Evolutionary conservation across 495 filamentous ascomycete species (phyloP).

Genomic region (Cercophora sp.): DNA sequence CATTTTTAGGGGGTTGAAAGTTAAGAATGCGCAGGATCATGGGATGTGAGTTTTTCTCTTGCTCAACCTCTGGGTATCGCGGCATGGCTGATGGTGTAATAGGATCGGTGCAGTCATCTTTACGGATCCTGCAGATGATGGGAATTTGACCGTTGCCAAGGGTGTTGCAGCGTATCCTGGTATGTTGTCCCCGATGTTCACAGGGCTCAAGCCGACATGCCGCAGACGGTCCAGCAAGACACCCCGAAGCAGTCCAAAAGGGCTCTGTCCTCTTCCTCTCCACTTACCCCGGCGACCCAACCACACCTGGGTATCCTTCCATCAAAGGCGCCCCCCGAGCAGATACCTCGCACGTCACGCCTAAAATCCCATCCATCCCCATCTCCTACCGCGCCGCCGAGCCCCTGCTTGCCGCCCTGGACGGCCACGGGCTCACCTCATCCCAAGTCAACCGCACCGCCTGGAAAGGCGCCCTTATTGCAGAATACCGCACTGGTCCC

Average conservation of each 20-base stretch:
- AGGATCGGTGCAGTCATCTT: slow-evolving; percentile 77
- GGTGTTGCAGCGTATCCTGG: slow-evolving; percentile 64
- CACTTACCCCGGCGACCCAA: slow-evolving; percentile 51
- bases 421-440: slow-evolving; percentile 73
- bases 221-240: slow-evolving; percentile 67
- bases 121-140: slow-evolving; percentile 77
- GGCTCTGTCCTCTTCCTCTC: slow-evolving; percentile 77
- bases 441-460: slow-evolving; percentile 66
- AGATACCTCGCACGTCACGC: slow-evolving; percentile 57
- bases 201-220: neutral
- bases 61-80: too few species aligned
- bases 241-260: slow-evolving; percentile 77
- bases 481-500: slow-evolving; percentile 81
- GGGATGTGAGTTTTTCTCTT: too few species aligned
- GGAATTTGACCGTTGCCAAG: slow-evolving; percentile 67
- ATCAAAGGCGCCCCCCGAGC: slow-evolving; percentile 69
- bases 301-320: slow-evolving; percentile 84
- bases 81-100: too few species aligned
- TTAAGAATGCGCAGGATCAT: slow-evolving; percentile 78
- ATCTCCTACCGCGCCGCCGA: slow-evolving; percentile 78
- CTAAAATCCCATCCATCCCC: slow-evolving; percentile 79
- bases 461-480: slow-evolving; percentile 68
- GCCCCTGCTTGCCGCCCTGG: slow-evolving; percentile 73
- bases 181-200: neutral
- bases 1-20: slow-evolving; percentile 78